Percentiles rank a stretch among this genome's conserved stretches.
phyloP scores from a whole-genome alignment of 176 grass and related monocot species.

The Juncus effusus region DNA sequence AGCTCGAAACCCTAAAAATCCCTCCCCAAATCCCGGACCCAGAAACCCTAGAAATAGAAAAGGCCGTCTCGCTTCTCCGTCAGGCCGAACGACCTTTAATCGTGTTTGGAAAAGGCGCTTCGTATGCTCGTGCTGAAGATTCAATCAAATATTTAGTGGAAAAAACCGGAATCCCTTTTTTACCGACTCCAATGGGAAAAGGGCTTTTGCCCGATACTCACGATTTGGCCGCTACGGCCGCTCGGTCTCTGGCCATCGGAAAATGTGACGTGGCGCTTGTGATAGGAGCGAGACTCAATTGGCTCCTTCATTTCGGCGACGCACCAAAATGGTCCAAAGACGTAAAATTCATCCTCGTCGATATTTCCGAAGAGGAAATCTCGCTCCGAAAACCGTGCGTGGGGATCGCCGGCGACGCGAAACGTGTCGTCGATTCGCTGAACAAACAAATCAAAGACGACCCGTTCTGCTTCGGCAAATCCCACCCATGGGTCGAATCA shows the following conservation, averaged over 20 bases:
- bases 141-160: conserved; percentile 69
- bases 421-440: conserved; percentile 51
- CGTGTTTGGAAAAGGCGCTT: conserved; percentile 83
- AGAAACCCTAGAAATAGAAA: conserved; percentile 36
- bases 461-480: conserved; percentile 65
- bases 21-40: conserved; percentile 25
- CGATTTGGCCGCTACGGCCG: conserved; percentile 72
- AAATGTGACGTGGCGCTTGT: conserved; percentile 76
- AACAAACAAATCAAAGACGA: conserved; percentile 84
- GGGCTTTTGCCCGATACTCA: conserved; percentile 73
- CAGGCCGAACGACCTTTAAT: conserved; percentile 64
- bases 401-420: conserved; percentile 70
- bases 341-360: conserved; percentile 91
- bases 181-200: conserved; percentile 94
- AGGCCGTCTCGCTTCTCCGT: conserved; percentile 52
- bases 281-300: conserved; percentile 76
- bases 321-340: conserved; percentile 80
- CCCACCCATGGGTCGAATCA: conserved; percentile 77
- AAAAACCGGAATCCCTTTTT: conserved; percentile 73
- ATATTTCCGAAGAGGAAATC: conserved; percentile 72
- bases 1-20: conserved; percentile 15
- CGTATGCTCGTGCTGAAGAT: conserved; percentile 61
- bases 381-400: conserved; percentile 72
- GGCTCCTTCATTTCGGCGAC: conserved; percentile 88
- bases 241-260: conserved; percentile 67